Conservation (phyloP, 257 asterid genomes). For the Rehmannia glutinosa region DNA sequence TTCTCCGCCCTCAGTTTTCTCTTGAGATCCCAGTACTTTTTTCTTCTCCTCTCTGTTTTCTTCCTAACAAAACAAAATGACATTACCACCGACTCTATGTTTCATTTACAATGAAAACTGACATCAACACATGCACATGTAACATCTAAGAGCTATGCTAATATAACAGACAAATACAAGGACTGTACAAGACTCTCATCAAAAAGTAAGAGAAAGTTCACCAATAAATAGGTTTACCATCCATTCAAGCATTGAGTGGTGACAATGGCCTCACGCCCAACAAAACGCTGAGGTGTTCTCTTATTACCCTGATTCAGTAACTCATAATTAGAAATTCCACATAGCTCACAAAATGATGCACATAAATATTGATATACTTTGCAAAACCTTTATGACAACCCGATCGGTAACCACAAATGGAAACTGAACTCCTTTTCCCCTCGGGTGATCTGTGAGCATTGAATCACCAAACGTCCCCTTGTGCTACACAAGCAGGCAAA, state of each 20-base stretch:
- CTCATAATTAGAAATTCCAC: conserved; percentile 27
- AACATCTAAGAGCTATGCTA: not conserved
- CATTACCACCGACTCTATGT: too few relatives aligned
- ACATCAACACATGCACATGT: not conserved
- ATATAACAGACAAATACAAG: not conserved
- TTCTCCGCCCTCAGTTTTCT: too few relatives aligned
- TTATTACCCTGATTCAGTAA: conserved; percentile 80
- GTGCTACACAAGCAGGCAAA: conserved; percentile 42
- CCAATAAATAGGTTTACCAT: conserved; percentile 49
- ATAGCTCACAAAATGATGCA: conserved; percentile 17
- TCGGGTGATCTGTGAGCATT: conserved; percentile 39
- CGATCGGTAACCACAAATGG: conserved; percentile 83
- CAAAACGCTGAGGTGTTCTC: conserved; percentile 94
- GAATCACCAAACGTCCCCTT: conserved; percentile 62
- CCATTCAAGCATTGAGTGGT: conserved; percentile 95
- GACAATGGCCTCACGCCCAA: conserved; percentile 93
- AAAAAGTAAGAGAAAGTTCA: not conserved
- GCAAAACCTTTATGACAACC: conserved; percentile 77
- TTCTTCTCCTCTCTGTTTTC: too few relatives aligned
- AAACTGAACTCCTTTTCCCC: conserved; percentile 85
- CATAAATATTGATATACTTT: conserved; percentile 11
- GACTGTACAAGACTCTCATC: not conserved
- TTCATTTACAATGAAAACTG: too few relatives aligned
- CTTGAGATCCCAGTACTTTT: too few relatives aligned
- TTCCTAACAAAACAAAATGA: too few relatives aligned